These are phyloP conservation scores for Serendipita sp. DNA, from an alignment of 768 basidiomycete species.

Conservation along the genomic window DNA sequence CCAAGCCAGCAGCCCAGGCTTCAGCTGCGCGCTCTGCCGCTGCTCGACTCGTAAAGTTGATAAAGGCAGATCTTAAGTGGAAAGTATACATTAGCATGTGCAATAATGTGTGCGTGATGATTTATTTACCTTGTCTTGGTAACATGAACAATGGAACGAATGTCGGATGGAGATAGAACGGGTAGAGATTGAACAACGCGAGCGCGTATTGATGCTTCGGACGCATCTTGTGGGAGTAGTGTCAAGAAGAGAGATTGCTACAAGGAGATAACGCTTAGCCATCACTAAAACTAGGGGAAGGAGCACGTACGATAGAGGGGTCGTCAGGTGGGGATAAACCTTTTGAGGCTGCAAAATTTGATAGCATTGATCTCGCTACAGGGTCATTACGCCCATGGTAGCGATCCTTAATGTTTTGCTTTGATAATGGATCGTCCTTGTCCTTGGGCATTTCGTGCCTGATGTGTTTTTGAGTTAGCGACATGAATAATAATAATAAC, in stretches of 20 bases:
- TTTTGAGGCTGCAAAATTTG: constrained; percentile 57
- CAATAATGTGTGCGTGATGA: neutral
- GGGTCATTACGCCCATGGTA: constrained; percentile 89
- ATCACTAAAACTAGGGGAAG: neutral
- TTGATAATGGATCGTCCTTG: constrained; percentile 50
- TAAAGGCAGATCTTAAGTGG: constrained; percentile 65
- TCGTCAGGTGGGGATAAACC: constrained; percentile 88
- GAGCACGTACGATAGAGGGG: constrained; percentile 49
- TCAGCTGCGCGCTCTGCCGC: constrained; percentile 80
- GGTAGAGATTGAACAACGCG: constrained; percentile 53
- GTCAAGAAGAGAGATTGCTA: constrained; percentile 81
- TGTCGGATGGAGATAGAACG: constrained; percentile 38
- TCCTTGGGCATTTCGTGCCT: constrained; percentile 82
- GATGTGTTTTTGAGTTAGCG: neutral
- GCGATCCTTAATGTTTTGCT: constrained; percentile 88
- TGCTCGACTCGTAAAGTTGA: constrained; percentile 73
- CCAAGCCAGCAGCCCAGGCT: constrained; percentile 80
- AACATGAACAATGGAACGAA: constrained; percentile 77
- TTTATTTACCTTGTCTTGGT: constrained; percentile 48
- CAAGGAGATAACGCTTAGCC: constrained; percentile 6
- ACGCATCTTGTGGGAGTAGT: constrained; percentile 49
- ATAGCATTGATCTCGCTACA: constrained; percentile 80
- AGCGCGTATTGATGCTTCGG: constrained; percentile 60
- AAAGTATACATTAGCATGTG: neutral
- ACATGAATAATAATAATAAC: neutral